phyloP scores from a whole-genome alignment of 2,329 filamentous ascomycete genomes.

The Aspergillus vadensis region DNA sequence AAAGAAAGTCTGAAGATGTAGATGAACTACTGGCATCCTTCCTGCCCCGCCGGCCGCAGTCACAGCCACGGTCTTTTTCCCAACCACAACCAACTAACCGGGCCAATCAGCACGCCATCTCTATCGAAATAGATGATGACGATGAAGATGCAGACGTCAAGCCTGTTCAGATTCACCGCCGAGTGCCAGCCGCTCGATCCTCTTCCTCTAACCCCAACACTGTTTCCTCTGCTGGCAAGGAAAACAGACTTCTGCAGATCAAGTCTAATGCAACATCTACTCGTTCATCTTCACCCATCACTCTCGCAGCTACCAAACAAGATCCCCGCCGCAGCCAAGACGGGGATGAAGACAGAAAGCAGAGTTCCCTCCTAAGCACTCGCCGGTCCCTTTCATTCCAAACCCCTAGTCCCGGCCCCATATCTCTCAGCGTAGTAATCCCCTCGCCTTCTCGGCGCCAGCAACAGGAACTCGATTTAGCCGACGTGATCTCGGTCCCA shows the following conservation, averaged over 20 bases:
- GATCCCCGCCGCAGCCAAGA: background rate
- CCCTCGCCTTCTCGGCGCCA: conserved; percentile 28
- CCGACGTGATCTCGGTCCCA: conserved; percentile 5
- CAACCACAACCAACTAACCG: background rate
- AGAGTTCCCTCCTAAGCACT: background rate
- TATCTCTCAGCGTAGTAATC: conserved; percentile 24
- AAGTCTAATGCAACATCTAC: background rate
- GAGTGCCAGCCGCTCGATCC: no score
- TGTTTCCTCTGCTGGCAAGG: no score
- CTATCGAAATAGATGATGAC: no score
- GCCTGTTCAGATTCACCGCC: no score
- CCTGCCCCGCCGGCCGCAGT: background rate
- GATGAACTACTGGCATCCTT: background rate
- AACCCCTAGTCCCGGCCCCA: conserved; percentile 4
- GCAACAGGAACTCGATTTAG: conserved; percentile 18
- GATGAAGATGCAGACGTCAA: no score
- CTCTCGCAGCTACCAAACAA: background rate
- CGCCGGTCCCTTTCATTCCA: conserved; percentile 5
- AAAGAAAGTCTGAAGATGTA: conserved; percentile 19
- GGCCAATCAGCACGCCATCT: background rate
- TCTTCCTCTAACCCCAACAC: no score
- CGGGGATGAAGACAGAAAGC: background rate
- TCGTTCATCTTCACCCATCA: background rate
- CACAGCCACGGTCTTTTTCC: background rate
- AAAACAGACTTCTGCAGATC: no score